Percentiles rank a stretch among this genome's conserved stretches.
These are phyloP conservation scores for Chytridium lagenaria DNA, from an alignment of 371 early-diverging fungal species.

Conservation along the genomic window DNA sequence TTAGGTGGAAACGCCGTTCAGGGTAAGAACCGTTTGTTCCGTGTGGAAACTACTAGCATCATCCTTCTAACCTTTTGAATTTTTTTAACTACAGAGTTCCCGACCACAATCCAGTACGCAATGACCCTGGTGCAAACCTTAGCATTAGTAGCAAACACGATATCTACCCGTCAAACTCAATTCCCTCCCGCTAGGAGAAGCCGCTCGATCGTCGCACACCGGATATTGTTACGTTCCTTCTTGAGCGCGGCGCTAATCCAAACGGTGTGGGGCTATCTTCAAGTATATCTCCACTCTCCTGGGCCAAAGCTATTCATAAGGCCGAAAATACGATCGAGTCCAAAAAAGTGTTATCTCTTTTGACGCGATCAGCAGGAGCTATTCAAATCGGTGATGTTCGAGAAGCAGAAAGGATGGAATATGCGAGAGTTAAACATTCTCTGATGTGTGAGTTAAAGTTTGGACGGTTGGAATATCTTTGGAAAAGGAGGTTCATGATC, in stretches of 20 bases:
- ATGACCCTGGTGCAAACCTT: neutral
- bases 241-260: neutral
- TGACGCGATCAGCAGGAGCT: neutral
- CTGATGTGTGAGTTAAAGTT: neutral
- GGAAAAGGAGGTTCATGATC: neutral
- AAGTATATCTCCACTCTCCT: neutral
- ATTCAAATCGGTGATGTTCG: neutral
- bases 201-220: neutral
- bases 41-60: neutral
- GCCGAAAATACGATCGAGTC: neutral
- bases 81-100: neutral
- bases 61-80: neutral
- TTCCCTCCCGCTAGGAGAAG: neutral
- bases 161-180: neutral
- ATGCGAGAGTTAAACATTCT: neutral
- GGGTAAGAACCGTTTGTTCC: neutral
- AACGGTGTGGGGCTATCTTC: neutral
- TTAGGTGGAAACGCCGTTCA: neutral
- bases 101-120: neutral
- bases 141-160: neutral
- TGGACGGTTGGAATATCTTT: slow-evolving; percentile 2
- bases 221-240: neutral
- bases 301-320: neutral
- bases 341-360: neutral
- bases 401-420: neutral